phyloP scores from a whole-genome alignment of 306 rosid genomes.

The Chamaecrista fasciculata region DNA sequence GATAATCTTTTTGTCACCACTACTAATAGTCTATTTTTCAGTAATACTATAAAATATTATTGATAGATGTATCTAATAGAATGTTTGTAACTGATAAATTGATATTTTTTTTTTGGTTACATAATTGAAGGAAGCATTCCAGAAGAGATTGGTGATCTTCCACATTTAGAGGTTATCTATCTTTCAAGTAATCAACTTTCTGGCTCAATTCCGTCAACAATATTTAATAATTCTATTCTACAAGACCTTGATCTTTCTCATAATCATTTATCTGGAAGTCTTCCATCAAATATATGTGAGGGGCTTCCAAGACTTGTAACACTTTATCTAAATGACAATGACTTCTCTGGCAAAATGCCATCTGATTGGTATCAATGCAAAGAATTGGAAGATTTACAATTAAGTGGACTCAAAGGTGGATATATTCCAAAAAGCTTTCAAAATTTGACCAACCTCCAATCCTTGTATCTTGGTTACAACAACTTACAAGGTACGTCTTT shows the following conservation, averaged over 20 bases:
- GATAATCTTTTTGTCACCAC: too few relatives aligned
- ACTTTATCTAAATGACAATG: background rate
- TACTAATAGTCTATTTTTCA: too few relatives aligned
- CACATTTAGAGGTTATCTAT: background rate
- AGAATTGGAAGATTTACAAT: background rate
- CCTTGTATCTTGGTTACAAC: background rate
- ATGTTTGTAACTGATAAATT: too few relatives aligned
- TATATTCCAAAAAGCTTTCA: constrained; percentile 20
- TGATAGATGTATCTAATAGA: too few relatives aligned
- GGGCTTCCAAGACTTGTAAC: constrained; percentile 16
- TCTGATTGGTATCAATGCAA: constrained; percentile 18
- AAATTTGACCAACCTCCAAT: constrained; percentile 10
- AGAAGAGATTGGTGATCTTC: constrained; percentile 15
- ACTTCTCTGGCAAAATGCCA: constrained; percentile 14
- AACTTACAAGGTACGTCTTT: constrained; percentile 22
- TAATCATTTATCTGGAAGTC: constrained; percentile 1
- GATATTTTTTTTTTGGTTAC: too few relatives aligned
- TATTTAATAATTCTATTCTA: constrained; percentile 22
- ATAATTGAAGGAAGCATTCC: constrained; percentile 15
- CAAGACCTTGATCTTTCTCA: background rate
- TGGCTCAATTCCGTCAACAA: constrained; percentile 18
- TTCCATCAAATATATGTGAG: constrained; percentile 16
- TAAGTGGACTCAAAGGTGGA: constrained; percentile 12
- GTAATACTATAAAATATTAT: too few relatives aligned
- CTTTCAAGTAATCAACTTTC: background rate